Evolutionary conservation across 495 filamentous ascomycete genomes (phyloP).

Genomic region (Penicillium antarcticum): DNA sequence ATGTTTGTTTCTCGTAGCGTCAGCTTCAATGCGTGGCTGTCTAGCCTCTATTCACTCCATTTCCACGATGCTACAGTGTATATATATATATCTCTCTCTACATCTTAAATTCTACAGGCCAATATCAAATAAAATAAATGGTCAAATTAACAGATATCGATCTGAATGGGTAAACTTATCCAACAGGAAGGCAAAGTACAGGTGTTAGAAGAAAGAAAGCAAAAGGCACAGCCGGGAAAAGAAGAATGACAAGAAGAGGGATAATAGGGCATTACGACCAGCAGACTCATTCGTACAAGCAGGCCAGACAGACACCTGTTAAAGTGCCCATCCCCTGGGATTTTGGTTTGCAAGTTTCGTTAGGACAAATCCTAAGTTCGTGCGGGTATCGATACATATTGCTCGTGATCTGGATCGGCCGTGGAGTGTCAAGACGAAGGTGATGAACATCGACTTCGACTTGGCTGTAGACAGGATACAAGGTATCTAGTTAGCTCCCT

Average conservation of each 20-base stretch:
- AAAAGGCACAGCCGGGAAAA: constrained; percentile 4
- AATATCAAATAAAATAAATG: neutral
- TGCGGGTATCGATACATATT: constrained; percentile 28
- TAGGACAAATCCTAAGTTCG: constrained; percentile 3
- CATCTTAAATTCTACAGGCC: too few species aligned
- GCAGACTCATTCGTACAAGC: constrained; percentile 5
- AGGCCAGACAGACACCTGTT: neutral
- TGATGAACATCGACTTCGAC: constrained; percentile 14
- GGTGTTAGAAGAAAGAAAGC: constrained; percentile 3
- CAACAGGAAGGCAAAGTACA: neutral
- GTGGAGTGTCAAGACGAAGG: constrained; percentile 25
- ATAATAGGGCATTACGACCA: constrained; percentile 16
- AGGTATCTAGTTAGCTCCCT: neutral
- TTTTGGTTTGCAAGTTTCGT: constrained; percentile 1
- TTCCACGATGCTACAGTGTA: too few species aligned
- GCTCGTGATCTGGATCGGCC: constrained; percentile 19
- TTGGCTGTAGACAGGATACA: neutral
- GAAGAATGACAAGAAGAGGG: constrained; percentile 1
- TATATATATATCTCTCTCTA: too few species aligned
- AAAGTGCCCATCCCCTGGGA: too few species aligned
- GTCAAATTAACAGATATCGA: neutral
- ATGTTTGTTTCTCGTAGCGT: too few species aligned
- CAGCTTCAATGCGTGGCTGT: too few species aligned
- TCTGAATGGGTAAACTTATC: too few species aligned
- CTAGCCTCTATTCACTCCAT: too few species aligned